Evolutionary conservation across 257 asterid species (phyloP).

Genomic region (Penstemon eatonii): DNA sequence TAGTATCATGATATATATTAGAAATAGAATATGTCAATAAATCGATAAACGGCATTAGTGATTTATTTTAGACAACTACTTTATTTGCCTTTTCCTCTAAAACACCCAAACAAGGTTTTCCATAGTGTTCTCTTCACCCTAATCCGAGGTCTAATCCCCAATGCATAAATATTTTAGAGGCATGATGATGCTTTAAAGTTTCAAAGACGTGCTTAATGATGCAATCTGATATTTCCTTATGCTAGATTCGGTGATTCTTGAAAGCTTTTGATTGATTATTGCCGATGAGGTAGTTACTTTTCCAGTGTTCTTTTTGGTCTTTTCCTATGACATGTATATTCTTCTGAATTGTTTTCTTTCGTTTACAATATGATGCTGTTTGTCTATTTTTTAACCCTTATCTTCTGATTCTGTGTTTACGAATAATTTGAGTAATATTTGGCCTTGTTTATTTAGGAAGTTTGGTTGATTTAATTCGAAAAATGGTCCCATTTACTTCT

Average conservation of each 20-base stretch:
- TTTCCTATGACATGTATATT: background rate
- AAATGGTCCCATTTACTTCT: background rate
- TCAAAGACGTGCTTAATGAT: background rate
- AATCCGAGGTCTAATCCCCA: background rate
- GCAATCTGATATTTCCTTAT: background rate
- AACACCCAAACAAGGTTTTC: background rate
- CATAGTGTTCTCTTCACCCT: background rate
- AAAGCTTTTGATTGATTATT: background rate
- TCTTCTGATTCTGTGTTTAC: conserved; percentile 10
- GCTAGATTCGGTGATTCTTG: conserved; percentile 9
- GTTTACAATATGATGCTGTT: background rate
- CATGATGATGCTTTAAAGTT: conserved; percentile 11
- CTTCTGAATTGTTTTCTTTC: conserved; percentile 8
- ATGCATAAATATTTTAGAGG: background rate
- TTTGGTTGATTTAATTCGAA: background rate
- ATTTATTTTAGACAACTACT: background rate
- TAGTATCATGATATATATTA: background rate
- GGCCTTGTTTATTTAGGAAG: conserved; percentile 8
- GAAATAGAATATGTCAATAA: background rate
- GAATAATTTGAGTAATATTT: conserved; percentile 7
- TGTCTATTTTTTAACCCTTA: background rate
- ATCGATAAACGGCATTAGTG: background rate
- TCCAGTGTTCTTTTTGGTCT: background rate
- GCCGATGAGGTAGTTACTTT: background rate
- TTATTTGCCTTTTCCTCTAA: background rate